phyloP scores from a whole-genome alignment of 2,329 filamentous ascomycete species.

The Paecilomyces sp. region DNA sequence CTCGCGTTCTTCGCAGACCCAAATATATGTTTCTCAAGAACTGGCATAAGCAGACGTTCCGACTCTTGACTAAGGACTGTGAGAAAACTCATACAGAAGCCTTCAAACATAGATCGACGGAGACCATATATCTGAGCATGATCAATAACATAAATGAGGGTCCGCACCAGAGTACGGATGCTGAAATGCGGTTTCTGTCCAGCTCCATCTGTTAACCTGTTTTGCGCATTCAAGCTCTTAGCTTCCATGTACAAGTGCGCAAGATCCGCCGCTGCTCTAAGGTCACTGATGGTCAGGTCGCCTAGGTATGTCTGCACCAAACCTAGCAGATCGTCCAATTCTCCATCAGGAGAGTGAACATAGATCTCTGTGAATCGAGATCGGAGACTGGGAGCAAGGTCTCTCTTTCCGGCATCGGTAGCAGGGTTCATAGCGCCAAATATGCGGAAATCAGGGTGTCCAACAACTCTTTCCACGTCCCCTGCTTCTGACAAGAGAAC shows the following conservation, averaged over 20 bases:
- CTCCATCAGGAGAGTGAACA: constrained; percentile 80
- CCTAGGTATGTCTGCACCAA: constrained; percentile 87
- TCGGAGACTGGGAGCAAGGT: constrained; percentile 78
- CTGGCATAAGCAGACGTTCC: constrained; percentile 66
- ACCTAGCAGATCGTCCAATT: constrained; percentile 75
- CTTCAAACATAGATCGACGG: constrained; percentile 81
- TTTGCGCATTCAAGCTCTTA: constrained; percentile 71
- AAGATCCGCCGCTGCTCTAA: constrained; percentile 70
- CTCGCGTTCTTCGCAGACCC: constrained; percentile 61
- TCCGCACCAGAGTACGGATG: constrained; percentile 83
- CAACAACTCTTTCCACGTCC: constrained; percentile 80
- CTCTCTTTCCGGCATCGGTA: constrained; percentile 93
- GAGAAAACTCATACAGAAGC: constrained; percentile 96
- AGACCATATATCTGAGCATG: constrained; percentile 79
- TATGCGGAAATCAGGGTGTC: constrained; percentile 87
- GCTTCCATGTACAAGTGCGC: constrained; percentile 83
- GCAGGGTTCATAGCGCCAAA: constrained; percentile 99
- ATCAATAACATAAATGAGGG: constrained; percentile 78
- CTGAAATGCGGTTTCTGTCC: constrained; percentile 97
- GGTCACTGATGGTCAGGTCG: constrained; percentile 61
- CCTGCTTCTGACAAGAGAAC: constrained; percentile 89
- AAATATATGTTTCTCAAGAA: constrained; percentile 75
- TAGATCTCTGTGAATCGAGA: constrained; percentile 95
- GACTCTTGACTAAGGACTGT: constrained; percentile 80
- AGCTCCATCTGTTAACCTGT: constrained; percentile 84